These are phyloP conservation scores for Gypsophila paniculata DNA, from an alignment of 179 eudicot genomes.

Conservation along the genomic window DNA sequence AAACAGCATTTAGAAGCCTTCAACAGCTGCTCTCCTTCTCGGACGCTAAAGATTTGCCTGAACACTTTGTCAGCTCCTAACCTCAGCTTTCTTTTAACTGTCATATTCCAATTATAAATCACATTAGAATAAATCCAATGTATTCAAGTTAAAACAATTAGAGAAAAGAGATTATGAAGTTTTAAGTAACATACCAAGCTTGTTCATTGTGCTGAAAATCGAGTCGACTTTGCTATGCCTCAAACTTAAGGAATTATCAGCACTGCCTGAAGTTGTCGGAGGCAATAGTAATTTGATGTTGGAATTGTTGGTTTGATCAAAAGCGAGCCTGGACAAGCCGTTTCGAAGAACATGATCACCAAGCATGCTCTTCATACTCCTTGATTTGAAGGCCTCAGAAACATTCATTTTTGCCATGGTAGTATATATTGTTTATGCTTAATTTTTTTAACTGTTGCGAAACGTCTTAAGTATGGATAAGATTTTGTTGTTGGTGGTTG, in stretches of 20 bases:
- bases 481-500: background rate
- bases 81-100: slow-evolving; percentile 43
- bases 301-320: slow-evolving; percentile 8
- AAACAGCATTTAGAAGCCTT: slow-evolving; percentile 32
- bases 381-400: slow-evolving; percentile 27
- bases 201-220: slow-evolving; percentile 27
- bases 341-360: slow-evolving; percentile 23
- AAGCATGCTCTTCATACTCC: slow-evolving; percentile 26
- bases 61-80: slow-evolving; percentile 44
- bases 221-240: slow-evolving; percentile 14
- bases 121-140: background rate
- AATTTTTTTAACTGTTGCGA: background rate
- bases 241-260: background rate
- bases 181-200: slow-evolving; percentile 22
- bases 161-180: background rate
- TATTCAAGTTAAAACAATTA: background rate
- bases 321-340: slow-evolving; percentile 19
- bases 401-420: slow-evolving; percentile 18
- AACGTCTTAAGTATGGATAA: background rate
- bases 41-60: slow-evolving; percentile 26
- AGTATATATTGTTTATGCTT: background rate
- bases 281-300: slow-evolving; percentile 20
- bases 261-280: slow-evolving; percentile 14
- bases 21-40: slow-evolving; percentile 32
- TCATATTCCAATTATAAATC: background rate